phyloP scores from a whole-genome alignment of 2,329 filamentous ascomycete species.

The Sclerotinia spermophila region DNA sequence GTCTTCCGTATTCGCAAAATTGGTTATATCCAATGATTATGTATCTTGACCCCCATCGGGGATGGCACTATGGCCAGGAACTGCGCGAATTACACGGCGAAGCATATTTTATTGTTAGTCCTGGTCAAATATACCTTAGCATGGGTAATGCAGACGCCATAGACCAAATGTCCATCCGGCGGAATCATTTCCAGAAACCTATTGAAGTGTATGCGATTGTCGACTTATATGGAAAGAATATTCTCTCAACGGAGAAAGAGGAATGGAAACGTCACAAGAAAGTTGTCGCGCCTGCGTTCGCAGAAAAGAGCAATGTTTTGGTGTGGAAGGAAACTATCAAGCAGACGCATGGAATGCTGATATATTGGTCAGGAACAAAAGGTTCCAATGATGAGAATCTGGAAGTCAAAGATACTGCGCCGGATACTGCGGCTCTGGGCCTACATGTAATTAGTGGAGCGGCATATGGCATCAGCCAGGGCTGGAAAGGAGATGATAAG shows the following conservation, averaged over 20 bases:
- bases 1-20: slow-evolving; percentile 1
- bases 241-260: slow-evolving; percentile 65
- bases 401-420: slow-evolving; percentile 54
- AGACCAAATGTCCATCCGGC: slow-evolving; percentile 59
- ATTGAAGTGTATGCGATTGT: slow-evolving; percentile 56
- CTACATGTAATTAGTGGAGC: slow-evolving; percentile 62
- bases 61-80: not conserved
- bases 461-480: slow-evolving; percentile 62
- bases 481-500: slow-evolving; percentile 55
- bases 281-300: slow-evolving; percentile 67
- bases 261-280: slow-evolving; percentile 72
- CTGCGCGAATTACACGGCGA: not conserved
- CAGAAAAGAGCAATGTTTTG: slow-evolving; percentile 68
- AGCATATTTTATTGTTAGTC: slow-evolving; percentile 1
- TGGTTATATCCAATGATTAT: not conserved
- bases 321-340: slow-evolving; percentile 61
- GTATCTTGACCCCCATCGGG: not conserved
- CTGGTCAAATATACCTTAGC: not conserved
- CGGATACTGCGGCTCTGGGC: slow-evolving; percentile 62
- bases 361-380: slow-evolving; percentile 47
- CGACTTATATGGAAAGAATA: slow-evolving; percentile 66
- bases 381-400: slow-evolving; percentile 40
- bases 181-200: slow-evolving; percentile 70
- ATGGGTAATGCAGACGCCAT: slow-evolving; percentile 38
- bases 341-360: slow-evolving; percentile 60